Evolutionary conservation across 2,329 filamentous ascomycete genomes (phyloP).

Genomic region (Xylariaceae sp.): DNA sequence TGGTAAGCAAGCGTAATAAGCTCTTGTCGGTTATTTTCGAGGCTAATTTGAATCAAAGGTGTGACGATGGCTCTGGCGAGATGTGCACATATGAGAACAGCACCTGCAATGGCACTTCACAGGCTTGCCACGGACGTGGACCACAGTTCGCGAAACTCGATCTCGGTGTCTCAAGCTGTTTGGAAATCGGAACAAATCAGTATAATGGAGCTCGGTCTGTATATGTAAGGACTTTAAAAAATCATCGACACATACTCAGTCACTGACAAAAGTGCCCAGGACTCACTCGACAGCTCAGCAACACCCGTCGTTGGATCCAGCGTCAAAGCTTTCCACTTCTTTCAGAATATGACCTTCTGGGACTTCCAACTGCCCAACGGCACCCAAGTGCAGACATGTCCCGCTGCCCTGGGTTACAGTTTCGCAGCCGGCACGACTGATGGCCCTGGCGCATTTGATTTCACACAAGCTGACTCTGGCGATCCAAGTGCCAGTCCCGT

Average conservation of each 20-base stretch:
- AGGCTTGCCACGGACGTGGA: conserved; percentile 60
- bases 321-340: conserved; percentile 77
- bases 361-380: conserved; percentile 70
- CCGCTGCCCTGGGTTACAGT: conserved; percentile 80
- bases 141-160: conserved; percentile 63
- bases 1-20: conserved; percentile 39
- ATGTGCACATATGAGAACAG: conserved; percentile 71
- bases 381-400: conserved; percentile 68
- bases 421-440: conserved; percentile 90
- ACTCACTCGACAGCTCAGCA: conserved; percentile 12
- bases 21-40: not conserved
- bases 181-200: conserved; percentile 68
- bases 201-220: conserved; percentile 54
- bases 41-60: conserved; percentile 35
- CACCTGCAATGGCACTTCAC: conserved; percentile 67
- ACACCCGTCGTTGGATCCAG: conserved; percentile 58
- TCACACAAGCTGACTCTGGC: conserved; percentile 76
- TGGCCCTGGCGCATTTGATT: conserved; percentile 83
- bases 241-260: not conserved
- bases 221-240: conserved; percentile 30
- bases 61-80: conserved; percentile 72
- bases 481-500: conserved; percentile 67
- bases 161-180: conserved; percentile 70
- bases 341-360: conserved; percentile 72
- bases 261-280: conserved; percentile 9